Base-by-base conservation (phyloP, 768 basidiomycete species). In the Panaeolus papilionaceus region DNA sequence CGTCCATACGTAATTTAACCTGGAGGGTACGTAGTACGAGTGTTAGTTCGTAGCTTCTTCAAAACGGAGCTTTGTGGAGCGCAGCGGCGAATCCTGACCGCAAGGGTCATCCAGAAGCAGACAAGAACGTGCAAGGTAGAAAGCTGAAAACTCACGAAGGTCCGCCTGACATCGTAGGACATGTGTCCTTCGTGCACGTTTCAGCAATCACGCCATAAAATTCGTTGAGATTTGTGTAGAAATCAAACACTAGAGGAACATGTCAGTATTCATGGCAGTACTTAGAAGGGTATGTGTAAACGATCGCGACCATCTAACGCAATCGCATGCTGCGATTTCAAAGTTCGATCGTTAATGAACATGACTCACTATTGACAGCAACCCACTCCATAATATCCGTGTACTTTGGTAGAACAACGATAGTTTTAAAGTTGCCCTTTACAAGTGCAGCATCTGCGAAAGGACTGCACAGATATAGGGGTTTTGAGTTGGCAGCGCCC, bases 341-440 rank as follows among this genome's bases (percentile, higher is more conserved):
- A 68, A 26, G n/a, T 38, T 23, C 16, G 37, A 45, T 45, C 37
- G 49, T 18, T 67, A 49, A 39, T 66, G 26, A 6, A 16, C 42
- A 64, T 61, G 64, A 86, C 91, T 75, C 73, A 97, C 96, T 88
- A 74, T 97, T 97, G 49, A 95, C 92, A 11, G 95, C 96, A 37
- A 97, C 96, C 96, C 96, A 98, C 76, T 98, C 96, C 86, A 95
- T 96, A 67, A 94, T 90, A 75, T 97, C 95, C 37, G 94, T 92
- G 72, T 96, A 98, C 77, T 97, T 98, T 7, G 97, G 97, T 64
- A 95, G 85, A 80, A 95, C 92, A 66, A 98, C 96, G 73, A 99
- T 98, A 3, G 96, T 98, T 83, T 97, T 98, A 84, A 98, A 98
- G 79, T 96, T 98, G 26, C 97, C 97, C 78, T 97, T 98, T 67